Evolutionary conservation across 108 stramenopile genomes (phyloP).

Genomic region (Nitzschia palea): DNA sequence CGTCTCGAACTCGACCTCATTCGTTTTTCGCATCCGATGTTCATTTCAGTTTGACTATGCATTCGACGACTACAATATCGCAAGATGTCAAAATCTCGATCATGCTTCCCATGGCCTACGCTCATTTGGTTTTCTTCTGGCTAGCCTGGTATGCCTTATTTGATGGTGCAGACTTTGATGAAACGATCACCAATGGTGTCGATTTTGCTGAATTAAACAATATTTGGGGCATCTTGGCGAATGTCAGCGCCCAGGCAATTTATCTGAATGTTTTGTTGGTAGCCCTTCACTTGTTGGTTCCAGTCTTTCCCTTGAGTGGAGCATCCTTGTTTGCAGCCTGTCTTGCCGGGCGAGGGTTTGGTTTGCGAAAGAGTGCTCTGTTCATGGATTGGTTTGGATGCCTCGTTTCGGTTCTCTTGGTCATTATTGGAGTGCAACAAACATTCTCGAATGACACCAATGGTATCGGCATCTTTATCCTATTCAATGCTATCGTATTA

Average conservation of each 20-base stretch:
- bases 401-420: neutral
- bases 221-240: neutral
- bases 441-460: neutral
- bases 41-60: neutral
- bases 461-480: neutral
- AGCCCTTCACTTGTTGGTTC: neutral
- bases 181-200: neutral
- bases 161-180: neutral
- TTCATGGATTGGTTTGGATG: neutral
- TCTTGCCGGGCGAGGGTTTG: neutral
- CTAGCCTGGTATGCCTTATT: neutral
- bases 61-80: neutral
- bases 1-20: no score
- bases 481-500: neutral
- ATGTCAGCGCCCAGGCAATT: neutral
- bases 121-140: neutral
- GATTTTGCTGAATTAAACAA: neutral
- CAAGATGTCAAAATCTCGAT: neutral
- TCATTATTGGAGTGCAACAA: neutral
- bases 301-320: neutral
- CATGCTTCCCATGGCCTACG: neutral
- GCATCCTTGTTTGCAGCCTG: neutral
- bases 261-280: neutral
- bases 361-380: neutral
- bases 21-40: no score